Base-by-base conservation (phyloP, 1,139 yeast genomes). In the Casaregolazyma suthepensis region DNA sequence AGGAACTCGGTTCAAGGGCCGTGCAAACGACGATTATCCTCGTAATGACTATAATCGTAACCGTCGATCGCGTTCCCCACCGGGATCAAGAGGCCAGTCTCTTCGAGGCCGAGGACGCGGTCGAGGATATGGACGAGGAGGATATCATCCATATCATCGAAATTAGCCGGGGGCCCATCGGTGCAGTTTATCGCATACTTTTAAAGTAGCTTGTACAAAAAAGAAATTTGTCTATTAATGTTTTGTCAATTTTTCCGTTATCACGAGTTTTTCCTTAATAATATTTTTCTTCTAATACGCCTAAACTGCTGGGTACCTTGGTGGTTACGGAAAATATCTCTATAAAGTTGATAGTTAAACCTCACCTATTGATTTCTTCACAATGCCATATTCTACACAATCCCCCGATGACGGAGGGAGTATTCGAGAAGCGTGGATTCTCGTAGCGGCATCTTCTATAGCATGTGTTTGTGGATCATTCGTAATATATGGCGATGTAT, bases 381-480 rank as follows among this genome's bases (percentile, higher is more conserved):
- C 17, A 35, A 35, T 35, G 40, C 9, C 17, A 4, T 15, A n/a
- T 15, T 15, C 15, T 15, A 15, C 17, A 15, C 40, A 35, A 15
- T 15, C 40, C 17, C 17, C 17, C 15, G 17, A 35, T 35, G 40
- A 35, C 3, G 40, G 40, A 13, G 43, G 48, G 22, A 50, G 43
- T 19, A 46, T 45, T 35, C 42, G 45, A 18, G 54, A 51, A 70
- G 74, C 62, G 86, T 83, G 88, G 87, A 49, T 75, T 3, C 70
- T 84, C 48, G 82, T 85, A 1, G 53, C 72, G 1, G 71, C 82
- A 22, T 78, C 87, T 5, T 79, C 89, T 1, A 55, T 73, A 10
- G 77, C 85, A 53, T 84, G 91, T 53, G 64, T 81, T 1, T 55
- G 75, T 1, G 94, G 94, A 0, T 79, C 87, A 56, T 66, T 74